A percentile compares a stretch with the other conserved stretches of the same genome.
Evolutionary conservation across 108 stramenopile species (phyloP).

Genomic region (Nitzschia inconspicua): DNA sequence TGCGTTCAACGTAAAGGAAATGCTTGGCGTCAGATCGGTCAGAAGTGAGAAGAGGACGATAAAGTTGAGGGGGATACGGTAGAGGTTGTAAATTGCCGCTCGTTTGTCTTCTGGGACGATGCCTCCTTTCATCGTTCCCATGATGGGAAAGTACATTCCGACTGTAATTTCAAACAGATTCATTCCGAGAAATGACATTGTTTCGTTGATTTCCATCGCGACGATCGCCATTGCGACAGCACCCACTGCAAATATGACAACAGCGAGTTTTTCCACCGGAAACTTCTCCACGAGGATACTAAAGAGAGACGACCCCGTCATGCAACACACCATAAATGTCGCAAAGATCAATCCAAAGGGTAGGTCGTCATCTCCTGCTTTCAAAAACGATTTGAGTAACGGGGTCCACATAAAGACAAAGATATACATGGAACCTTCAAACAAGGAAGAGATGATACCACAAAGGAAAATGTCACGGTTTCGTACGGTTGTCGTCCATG

Average conservation of each 20-base stretch:
- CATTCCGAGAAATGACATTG: constrained; percentile 79
- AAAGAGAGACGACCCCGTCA: constrained; percentile 88
- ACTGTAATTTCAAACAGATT: constrained; percentile 94
- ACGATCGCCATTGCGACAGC: constrained; percentile 58
- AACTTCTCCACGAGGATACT: constrained; percentile 60
- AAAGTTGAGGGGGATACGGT: constrained; percentile 90
- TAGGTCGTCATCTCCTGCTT: constrained; percentile 38
- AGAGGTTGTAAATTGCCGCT: constrained; percentile 94
- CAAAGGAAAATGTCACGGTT: constrained; percentile 77
- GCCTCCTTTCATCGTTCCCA: constrained; percentile 92
- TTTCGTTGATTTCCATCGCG: constrained; percentile 48
- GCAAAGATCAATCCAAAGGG: constrained; percentile 95
- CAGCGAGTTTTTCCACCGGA: constrained; percentile 64
- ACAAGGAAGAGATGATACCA: constrained; percentile 83
- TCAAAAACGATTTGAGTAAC: constrained; percentile 34
- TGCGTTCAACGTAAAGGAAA: constrained; percentile 60
- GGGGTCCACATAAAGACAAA: constrained; percentile 99
- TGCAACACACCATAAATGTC: constrained; percentile 94
- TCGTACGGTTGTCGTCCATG: constrained; percentile 47
- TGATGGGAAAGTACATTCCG: constrained; percentile 94
- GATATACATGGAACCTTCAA: constrained; percentile 93
- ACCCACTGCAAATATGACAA: constrained; percentile 63
- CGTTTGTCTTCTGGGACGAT: constrained; percentile 93
- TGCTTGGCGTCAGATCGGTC: constrained; percentile 65
- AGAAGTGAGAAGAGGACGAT: constrained; percentile 91